Base-by-base conservation (phyloP, 208 protist genomes). In the Herpetomonas samuelpessoai region DNA sequence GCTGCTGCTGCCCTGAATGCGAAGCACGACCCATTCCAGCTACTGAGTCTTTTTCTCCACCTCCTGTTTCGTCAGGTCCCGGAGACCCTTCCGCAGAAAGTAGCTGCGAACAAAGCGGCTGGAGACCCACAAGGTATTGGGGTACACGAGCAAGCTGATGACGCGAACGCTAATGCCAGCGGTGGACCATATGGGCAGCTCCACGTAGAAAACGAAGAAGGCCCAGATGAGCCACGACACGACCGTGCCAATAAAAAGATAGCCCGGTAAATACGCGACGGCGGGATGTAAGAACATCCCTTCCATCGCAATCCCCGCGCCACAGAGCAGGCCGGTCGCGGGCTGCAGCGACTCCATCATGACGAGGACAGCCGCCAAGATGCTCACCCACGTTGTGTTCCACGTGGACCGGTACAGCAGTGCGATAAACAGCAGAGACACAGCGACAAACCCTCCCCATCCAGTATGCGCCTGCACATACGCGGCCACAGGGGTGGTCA, bases 111-210 rank as follows among this genome's bases (percentile, higher is more conserved):
- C 25, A 35, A 75, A 48, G 24, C 62, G 62, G 47, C 69, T 65
- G 6, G 66, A 68, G 2, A 81, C 57, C 82, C 78, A 89, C 18
- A 89, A 22, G 1, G 72, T 68, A 47, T 83, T 89, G 38, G 78
- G 78, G 59, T 83, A 89, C n/a, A 81, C 57, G 22, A 89, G 73
- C 63, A 78, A 76, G 31, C 63, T 75, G 10, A 86, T 50, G 64
- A 79, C 81, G n/a, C 72, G 47, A 27, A 75, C 75, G 27, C 73
- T 79, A 52, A 74, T 77, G 45, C 68, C 73, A 3, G 31, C 44
- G 14, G 58, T 60, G 27, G 74, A 68, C 47, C 57, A 57, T 7
- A 77, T 29, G 16, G 63, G 60, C 41, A 83, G 49, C 0, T 60
- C 38, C 21, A 83, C 57, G 24, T 70, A 24, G 12, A 50, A 38